Evolutionary conservation across 1,139 yeast genomes (phyloP).

Genomic region (Yamadazyma spencermartinsiae): DNA sequence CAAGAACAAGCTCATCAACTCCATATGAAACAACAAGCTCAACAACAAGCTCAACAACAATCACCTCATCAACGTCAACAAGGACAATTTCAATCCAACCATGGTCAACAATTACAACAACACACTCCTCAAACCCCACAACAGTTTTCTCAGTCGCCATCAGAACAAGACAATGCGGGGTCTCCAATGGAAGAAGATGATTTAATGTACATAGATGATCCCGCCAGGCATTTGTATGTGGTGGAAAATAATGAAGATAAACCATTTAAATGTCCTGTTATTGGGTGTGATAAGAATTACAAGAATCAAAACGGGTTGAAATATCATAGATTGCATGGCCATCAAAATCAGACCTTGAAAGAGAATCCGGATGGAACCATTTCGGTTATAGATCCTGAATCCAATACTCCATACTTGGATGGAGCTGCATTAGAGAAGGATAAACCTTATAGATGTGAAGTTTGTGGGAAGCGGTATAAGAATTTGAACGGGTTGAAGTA

Average conservation of each 20-base stretch:
- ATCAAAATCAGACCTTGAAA: conserved; percentile 89
- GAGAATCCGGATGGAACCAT: conserved; percentile 93
- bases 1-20: too few relatives aligned
- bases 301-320: conserved; percentile 97
- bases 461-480: conserved; percentile 96
- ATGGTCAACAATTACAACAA: conserved; percentile 14
- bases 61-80: conserved; percentile 8
- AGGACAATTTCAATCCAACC: conserved; percentile 10
- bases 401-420: conserved; percentile 87
- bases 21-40: conserved; percentile 9
- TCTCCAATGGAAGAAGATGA: conserved; percentile 38
- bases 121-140: conserved; percentile 22
- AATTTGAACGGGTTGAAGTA: conserved; percentile 94
- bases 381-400: conserved; percentile 89
- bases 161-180: conserved; percentile 17
- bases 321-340: conserved; percentile 95
- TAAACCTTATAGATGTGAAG: conserved; percentile 97
- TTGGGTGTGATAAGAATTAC: conserved; percentile 96
- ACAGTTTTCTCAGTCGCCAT: conserved; percentile 18
- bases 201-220: conserved; percentile 78
- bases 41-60: conserved; percentile 10
- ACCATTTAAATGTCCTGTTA: conserved; percentile 96
- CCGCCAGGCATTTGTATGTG: conserved; percentile 90
- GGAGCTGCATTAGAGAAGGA: conserved; percentile 95
- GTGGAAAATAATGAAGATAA: conserved; percentile 90